These are phyloP conservation scores for Colletotrichum brevisporum DNA, from an alignment of 2,329 filamentous ascomycete genomes.

Conservation along the genomic window DNA sequence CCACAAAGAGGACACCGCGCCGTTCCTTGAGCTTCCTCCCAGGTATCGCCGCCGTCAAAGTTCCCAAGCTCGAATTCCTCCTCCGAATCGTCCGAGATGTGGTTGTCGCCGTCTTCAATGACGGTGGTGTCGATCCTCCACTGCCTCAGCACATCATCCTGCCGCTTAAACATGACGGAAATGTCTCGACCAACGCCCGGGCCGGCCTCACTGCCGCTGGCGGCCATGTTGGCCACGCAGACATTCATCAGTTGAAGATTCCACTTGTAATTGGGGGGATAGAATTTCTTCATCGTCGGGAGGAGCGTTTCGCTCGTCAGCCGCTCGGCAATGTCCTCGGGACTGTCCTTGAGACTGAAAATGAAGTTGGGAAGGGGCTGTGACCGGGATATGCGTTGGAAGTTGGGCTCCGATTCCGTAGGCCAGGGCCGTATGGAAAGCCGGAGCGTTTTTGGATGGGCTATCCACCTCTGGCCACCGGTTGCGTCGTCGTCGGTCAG, in stretches of 20 bases:
- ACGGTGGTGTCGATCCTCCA: slow-evolving; percentile 68
- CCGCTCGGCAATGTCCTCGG: slow-evolving; percentile 74
- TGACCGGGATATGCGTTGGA: slow-evolving; percentile 82
- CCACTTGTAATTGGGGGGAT: slow-evolving; percentile 78
- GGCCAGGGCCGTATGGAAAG: slow-evolving; percentile 79
- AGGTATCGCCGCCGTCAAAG: slow-evolving; percentile 46
- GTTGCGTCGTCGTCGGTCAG: slow-evolving; percentile 63
- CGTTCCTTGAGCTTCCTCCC: slow-evolving; percentile 45
- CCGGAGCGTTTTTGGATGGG: slow-evolving; percentile 84
- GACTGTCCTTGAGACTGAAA: slow-evolving; percentile 72
- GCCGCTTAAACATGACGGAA: slow-evolving; percentile 82
- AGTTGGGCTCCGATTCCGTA: slow-evolving; percentile 67
- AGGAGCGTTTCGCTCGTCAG: slow-evolving; percentile 79
- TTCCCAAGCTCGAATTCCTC: slow-evolving; percentile 47
- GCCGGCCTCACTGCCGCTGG: slow-evolving; percentile 64
- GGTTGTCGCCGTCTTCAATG: slow-evolving; percentile 32
- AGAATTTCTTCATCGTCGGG: slow-evolving; percentile 81
- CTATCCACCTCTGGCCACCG: slow-evolving; percentile 74
- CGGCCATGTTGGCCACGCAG: slow-evolving; percentile 87
- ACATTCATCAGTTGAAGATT: slow-evolving; percentile 89
- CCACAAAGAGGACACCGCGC: slow-evolving; percentile 64
- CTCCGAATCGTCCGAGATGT: slow-evolving; percentile 40
- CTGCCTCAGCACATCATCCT: slow-evolving; percentile 77
- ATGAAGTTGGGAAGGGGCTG: slow-evolving; percentile 80
- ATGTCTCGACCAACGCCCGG: slow-evolving; percentile 81